Conservation (phyloP, 73 alveolate genomes). For the Loxodes magnus region DNA sequence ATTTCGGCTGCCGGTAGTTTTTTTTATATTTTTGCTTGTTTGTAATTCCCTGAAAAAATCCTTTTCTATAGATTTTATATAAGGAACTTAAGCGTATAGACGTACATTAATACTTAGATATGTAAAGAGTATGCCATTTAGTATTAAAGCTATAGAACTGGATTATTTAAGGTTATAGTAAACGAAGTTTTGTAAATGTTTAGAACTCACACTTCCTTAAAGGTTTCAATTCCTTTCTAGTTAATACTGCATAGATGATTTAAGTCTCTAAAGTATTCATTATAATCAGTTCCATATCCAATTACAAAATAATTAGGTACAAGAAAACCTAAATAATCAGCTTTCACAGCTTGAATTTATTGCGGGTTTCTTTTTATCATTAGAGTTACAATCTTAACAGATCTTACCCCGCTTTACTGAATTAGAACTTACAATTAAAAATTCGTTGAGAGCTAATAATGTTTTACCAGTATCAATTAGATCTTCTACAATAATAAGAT, state of each 20-base stretch:
- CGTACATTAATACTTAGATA: no score
- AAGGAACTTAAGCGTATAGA: no score
- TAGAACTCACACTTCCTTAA: no score
- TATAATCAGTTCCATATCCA: slow-evolving; percentile 18
- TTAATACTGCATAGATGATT: slow-evolving; percentile 11
- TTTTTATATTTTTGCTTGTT: no score
- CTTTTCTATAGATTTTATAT: no score
- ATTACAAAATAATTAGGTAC: slow-evolving; percentile 13
- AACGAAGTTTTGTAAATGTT: no score
- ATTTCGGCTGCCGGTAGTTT: no score
- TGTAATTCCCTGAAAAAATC: no score
- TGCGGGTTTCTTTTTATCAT: slow-evolving; percentile 9
- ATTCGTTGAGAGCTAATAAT: slow-evolving; percentile 1
- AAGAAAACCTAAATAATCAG: slow-evolving; percentile 19
- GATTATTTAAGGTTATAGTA: no score
- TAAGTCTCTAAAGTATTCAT: slow-evolving; percentile 15
- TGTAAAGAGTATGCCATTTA: no score
- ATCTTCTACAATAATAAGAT: slow-evolving; percentile 20
- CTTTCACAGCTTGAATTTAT: slow-evolving; percentile 3
- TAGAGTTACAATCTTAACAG: slow-evolving; percentile 10
- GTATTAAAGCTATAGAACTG: no score
- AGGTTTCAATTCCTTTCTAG: slow-evolving; percentile 13
- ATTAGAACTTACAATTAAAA: no score
- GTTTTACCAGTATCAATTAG: slow-evolving; percentile 16
- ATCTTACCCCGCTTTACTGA: background rate